Conservation (phyloP, 495 filamentous ascomycete genomes). For the Annulohypoxylon moriforme region DNA sequence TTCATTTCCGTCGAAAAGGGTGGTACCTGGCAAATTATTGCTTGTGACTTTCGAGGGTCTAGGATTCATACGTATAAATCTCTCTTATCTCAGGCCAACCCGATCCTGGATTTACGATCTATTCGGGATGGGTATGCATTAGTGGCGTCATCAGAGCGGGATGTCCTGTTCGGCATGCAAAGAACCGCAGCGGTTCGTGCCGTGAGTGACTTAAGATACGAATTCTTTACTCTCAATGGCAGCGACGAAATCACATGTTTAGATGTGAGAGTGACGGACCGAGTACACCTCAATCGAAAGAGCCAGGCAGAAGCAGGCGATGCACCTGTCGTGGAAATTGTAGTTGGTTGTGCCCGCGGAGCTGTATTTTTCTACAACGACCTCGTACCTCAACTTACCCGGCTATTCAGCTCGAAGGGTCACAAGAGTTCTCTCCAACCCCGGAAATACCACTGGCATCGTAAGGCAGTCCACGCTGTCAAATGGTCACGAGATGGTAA, state of each 20-base stretch:
- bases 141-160: conserved; percentile 37
- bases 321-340: conserved; percentile 69
- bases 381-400: conserved; percentile 66
- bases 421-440: conserved; percentile 57
- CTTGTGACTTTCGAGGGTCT: conserved; percentile 49
- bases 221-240: conserved; percentile 62
- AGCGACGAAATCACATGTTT: conserved; percentile 68
- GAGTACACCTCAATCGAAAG: conserved; percentile 46
- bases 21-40: conserved; percentile 55
- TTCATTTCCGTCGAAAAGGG: conserved; percentile 52
- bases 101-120: conserved; percentile 50
- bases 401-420: conserved; percentile 34
- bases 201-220: conserved; percentile 57
- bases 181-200: conserved; percentile 20
- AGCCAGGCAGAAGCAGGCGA: conserved; percentile 52
- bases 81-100: conserved; percentile 49
- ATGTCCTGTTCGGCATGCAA: conserved; percentile 42
- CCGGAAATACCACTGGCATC: conserved; percentile 89
- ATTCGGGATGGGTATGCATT: conserved; percentile 36
- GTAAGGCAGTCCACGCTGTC: conserved; percentile 78
- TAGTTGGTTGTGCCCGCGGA: conserved; percentile 77
- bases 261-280: conserved; percentile 57
- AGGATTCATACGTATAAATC: conserved; percentile 38
- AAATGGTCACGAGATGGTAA: conserved; percentile 93
- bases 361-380: conserved; percentile 83